These are phyloP conservation scores for Blastobotrys buckinghamii DNA, from an alignment of 1,139 yeast genomes.

Conservation along the genomic window DNA sequence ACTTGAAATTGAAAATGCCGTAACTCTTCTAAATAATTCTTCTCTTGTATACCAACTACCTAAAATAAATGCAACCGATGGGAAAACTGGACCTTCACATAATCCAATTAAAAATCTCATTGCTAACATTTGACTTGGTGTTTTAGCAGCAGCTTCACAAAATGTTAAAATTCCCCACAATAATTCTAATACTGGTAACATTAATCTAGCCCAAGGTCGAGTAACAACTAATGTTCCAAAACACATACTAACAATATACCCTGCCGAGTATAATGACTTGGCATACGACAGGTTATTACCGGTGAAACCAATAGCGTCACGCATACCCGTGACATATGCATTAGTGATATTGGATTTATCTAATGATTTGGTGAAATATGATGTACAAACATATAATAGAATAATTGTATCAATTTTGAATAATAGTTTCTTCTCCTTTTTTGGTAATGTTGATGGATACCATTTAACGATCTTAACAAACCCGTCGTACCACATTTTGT, in stretches of 20 bases:
- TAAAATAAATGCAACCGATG: constrained; percentile 47
- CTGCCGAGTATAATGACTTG: constrained; percentile 54
- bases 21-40: constrained; percentile 46
- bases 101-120: constrained; percentile 54
- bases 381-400: constrained; percentile 29
- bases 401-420: constrained; percentile 31
- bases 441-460: constrained; percentile 12
- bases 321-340: constrained; percentile 43
- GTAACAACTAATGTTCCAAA: too few relatives aligned
- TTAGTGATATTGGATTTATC: constrained; percentile 34
- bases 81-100: constrained; percentile 55
- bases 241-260: constrained; percentile 46
- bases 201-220: too few relatives aligned
- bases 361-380: constrained; percentile 32
- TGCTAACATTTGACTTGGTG: constrained; percentile 46
- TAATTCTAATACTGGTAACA: too few relatives aligned
- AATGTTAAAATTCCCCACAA: too few relatives aligned
- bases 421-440: constrained; percentile 27
- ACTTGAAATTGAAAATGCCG: constrained; percentile 40
- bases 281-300: too few relatives aligned
- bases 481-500: too few relatives aligned
- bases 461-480: too few relatives aligned
- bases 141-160: constrained; percentile 42
- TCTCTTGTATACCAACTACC: constrained; percentile 42
- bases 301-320: too few relatives aligned